A percentile compares a stretch with the other conserved stretches of the same genome.
These are phyloP conservation scores for Backusella luteola DNA, from an alignment of 192 early-diverging fungal genomes.

Conservation along the genomic window DNA sequence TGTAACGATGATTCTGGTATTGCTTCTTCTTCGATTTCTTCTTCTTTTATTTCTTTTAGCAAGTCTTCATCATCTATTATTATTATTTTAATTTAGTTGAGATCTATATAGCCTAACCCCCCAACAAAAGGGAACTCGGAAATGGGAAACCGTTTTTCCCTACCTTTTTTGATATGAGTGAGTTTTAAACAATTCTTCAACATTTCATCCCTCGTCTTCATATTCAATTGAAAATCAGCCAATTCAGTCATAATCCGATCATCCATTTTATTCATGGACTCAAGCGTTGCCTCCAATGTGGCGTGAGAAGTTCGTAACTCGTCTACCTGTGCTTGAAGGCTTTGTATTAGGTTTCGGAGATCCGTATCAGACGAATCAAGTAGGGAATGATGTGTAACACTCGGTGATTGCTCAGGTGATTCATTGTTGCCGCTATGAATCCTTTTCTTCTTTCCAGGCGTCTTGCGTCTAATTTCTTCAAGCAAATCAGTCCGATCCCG, in stretches of 20 bases:
- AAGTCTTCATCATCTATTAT: neutral
- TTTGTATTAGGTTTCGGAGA: neutral
- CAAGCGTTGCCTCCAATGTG: constrained; percentile 1
- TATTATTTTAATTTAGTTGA: too few species aligned
- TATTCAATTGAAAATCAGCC: neutral
- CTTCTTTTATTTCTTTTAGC: neutral
- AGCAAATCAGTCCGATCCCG: constrained; percentile 17
- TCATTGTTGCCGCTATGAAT: neutral
- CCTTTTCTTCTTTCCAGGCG: constrained; percentile 18
- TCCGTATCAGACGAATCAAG: neutral
- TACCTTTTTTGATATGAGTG: neutral
- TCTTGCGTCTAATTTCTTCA: constrained; percentile 21
- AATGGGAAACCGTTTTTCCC: neutral
- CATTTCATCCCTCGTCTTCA: constrained; percentile 5
- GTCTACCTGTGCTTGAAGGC: neutral
- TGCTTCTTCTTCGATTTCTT: neutral
- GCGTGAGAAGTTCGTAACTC: neutral
- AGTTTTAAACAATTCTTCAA: neutral
- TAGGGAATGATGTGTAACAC: neutral
- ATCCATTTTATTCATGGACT: neutral
- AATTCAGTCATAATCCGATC: neutral
- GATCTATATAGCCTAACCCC: too few species aligned
- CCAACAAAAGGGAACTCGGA: neutral
- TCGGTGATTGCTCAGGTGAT: neutral
- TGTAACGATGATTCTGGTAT: neutral